Evolutionary conservation across 2,329 filamentous ascomycete species (phyloP).

Genomic region (Cladorrhinum sp.): DNA sequence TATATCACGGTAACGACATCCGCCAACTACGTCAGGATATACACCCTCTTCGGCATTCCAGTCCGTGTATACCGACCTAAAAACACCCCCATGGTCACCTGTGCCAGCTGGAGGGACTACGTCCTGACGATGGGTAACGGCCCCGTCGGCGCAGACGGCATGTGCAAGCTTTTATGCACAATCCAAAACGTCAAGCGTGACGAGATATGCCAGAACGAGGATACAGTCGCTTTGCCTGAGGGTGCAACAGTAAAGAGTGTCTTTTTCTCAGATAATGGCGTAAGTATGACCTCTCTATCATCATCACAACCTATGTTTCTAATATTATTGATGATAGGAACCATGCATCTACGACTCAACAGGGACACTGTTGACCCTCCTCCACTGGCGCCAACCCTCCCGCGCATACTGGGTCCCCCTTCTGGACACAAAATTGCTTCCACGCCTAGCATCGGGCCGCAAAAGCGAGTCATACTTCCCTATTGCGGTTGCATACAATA

Average conservation of each 20-base stretch:
- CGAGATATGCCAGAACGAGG: constrained; percentile 91
- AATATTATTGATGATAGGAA: constrained; percentile 53
- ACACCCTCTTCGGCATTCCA: constrained; percentile 87
- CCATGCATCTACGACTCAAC: constrained; percentile 95
- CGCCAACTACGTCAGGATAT: constrained; percentile 85
- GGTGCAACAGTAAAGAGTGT: constrained; percentile 72
- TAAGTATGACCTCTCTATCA: constrained; percentile 43
- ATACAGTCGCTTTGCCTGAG: constrained; percentile 79
- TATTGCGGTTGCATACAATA: constrained; percentile 84
- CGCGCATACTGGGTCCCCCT: constrained; percentile 90
- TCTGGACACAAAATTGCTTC: constrained; percentile 80
- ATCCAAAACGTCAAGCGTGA: constrained; percentile 94
- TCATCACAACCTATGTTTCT: not conserved
- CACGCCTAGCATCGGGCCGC: constrained; percentile 76
- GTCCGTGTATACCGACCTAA: constrained; percentile 89
- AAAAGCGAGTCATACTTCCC: constrained; percentile 94
- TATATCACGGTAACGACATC: constrained; percentile 89
- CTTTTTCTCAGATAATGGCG: constrained; percentile 90
- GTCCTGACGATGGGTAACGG: constrained; percentile 96
- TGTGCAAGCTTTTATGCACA: constrained; percentile 76
- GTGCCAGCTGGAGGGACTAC: constrained; percentile 92
- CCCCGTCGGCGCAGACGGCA: constrained; percentile 73
- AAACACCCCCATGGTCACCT: constrained; percentile 84
- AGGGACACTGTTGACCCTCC: constrained; percentile 79
- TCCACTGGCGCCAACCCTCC: constrained; percentile 85